Evolutionary conservation across 2,329 filamentous ascomycete genomes (phyloP), one percentile per base, ranked within the genome.

Genomic region (Curvularia sp.): DNA sequence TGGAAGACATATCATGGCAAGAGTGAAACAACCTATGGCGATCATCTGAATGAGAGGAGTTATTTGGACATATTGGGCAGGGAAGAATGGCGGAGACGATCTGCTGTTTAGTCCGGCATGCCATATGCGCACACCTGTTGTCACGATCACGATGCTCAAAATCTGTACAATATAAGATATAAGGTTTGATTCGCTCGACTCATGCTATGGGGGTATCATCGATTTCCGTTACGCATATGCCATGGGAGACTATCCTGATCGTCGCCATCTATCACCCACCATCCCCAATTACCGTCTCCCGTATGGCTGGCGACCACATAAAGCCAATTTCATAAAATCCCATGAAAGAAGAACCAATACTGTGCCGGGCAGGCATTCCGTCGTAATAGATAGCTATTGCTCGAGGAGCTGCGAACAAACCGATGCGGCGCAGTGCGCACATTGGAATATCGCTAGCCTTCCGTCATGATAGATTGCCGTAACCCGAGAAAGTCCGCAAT

Each of bases 131-230:
- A 38, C 15, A 20, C 15, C 28, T 26, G 5, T 20, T 30, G 28
- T 49, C 46, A 49, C 28, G 53, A 35, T 51, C 41, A 57, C 15
- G 26, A 49, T 30, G 48, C 28, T 15, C 31, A 42, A 20, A 49
- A 33, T 48, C 55, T 67, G 63, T 66, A 68, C 55, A 63, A 61
- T 60, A 64, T 31, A 49, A 62, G 60, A 54, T 55, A 57, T 61
- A 59, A 44, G 56, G 46, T 56, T 55, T 30, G 22, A 57, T 30
- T 30, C 38, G 13, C 44, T 28, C 18, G 30, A 13, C 48, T 43
- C 31, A 52, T 56, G 10, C 3, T 22, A 28, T 39, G 20, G 7
- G 8, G 4, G 26, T 31, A 33, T 33, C 22, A 24, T 28, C 43
- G 18, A 31, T 31, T n/a, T 49, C n/a, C 1, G 7, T 20, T 15